Conservation (phyloP, 2,329 filamentous ascomycete genomes). For the Pseudogymnoascus verrucosus region DNA sequence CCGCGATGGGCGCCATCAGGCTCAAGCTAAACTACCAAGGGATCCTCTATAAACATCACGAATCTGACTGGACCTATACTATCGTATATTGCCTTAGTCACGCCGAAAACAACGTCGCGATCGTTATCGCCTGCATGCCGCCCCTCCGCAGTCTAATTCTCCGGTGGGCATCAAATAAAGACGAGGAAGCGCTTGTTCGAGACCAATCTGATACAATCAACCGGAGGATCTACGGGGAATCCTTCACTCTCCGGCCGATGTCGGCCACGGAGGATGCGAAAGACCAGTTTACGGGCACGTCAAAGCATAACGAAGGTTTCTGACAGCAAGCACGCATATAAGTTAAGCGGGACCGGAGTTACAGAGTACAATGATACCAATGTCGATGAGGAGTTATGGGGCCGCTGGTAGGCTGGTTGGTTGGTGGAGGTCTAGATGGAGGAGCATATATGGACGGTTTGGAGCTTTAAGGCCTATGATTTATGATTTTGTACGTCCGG, state of each 20-base stretch:
- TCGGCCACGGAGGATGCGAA: neutral
- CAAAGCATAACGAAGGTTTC: neutral
- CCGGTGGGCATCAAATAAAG: slow-evolving; percentile 4
- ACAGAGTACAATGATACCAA: neutral
- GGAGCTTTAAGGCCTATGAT: neutral
- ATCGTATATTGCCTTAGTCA: slow-evolving; percentile 2
- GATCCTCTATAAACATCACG: neutral
- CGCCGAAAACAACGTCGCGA: slow-evolving; percentile 5
- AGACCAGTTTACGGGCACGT: neutral
- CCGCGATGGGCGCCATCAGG: neutral
- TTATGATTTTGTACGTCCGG: slow-evolving; percentile 1
- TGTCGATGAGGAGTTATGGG: slow-evolving; percentile 2
- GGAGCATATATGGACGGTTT: neutral
- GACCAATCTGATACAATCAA: slow-evolving; percentile 1
- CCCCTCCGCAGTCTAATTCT: slow-evolving; percentile 1
- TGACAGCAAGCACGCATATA: neutral
- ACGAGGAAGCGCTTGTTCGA: neutral
- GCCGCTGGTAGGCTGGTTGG: neutral
- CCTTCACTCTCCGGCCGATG: neutral
- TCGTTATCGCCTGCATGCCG: slow-evolving; percentile 4
- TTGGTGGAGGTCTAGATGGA: neutral
- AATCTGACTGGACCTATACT: slow-evolving; percentile 4
- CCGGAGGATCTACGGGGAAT: slow-evolving; percentile 4
- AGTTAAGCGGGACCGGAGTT: neutral
- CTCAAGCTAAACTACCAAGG: slow-evolving; percentile 1